Conservation (phyloP, 2,329 filamentous ascomycete genomes). For the Aspergillus sclerotialis region DNA sequence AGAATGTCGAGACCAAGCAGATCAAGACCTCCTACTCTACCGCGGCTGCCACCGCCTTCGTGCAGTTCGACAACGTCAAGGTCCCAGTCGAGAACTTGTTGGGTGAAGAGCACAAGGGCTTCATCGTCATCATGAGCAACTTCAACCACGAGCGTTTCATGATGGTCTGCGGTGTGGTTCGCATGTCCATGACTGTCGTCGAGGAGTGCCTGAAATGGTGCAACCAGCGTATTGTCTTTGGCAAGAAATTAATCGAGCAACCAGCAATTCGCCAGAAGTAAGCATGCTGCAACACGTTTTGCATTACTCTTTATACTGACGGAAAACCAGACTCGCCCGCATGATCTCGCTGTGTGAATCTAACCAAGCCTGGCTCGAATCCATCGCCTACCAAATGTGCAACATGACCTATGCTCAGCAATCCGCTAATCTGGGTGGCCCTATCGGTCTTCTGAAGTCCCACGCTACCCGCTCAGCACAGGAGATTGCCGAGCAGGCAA, state of each 20-base stretch:
- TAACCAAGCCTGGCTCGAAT: constrained; percentile 81
- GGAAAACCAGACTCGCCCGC: constrained; percentile 57
- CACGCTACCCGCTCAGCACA: constrained; percentile 69
- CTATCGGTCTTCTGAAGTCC: constrained; percentile 77
- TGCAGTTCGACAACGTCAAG: constrained; percentile 81
- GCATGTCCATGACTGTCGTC: constrained; percentile 60
- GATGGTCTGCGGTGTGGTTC: constrained; percentile 62
- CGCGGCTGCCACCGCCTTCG: constrained; percentile 68
- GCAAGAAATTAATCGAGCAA: constrained; percentile 74
- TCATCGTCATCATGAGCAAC: constrained; percentile 76
- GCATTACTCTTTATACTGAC: constrained; percentile 1
- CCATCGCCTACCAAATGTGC: constrained; percentile 81
- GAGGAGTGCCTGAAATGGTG: constrained; percentile 86
- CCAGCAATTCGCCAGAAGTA: constrained; percentile 75
- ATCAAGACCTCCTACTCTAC: constrained; percentile 66
- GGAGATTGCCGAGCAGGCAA: constrained; percentile 74
- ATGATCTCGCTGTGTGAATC: constrained; percentile 79
- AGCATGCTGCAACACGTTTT: constrained; percentile 14
- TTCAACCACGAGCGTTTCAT: constrained; percentile 84
- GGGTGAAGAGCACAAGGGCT: constrained; percentile 78
- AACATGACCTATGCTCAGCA: constrained; percentile 75
- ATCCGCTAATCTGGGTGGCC: constrained; percentile 66
- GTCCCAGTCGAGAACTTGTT: constrained; percentile 72
- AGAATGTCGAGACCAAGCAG: constrained; percentile 59
- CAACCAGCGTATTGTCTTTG: constrained; percentile 78